A percentile compares a stretch with the other conserved stretches of the same genome.
Conservation (phyloP, 495 filamentous ascomycete species). For the Hypoxylon intermedium region DNA sequence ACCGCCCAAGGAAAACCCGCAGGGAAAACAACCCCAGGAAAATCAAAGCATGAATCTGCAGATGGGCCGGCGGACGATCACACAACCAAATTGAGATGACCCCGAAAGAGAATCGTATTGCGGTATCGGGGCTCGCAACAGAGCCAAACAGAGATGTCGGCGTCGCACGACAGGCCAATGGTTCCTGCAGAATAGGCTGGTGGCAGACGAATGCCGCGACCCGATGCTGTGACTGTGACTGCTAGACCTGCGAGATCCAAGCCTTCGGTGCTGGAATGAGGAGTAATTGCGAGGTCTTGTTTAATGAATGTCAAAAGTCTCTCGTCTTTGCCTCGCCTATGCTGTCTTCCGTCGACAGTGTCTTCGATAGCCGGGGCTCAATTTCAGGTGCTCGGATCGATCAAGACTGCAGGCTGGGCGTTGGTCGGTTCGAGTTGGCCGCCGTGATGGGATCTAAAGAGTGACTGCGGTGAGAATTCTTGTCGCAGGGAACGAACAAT, state of each 20-base stretch:
- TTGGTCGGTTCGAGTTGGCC: conserved; percentile 3
- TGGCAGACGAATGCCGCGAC: conserved; percentile 38
- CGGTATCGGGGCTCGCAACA: conserved; percentile 4
- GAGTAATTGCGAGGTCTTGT: conserved; percentile 23
- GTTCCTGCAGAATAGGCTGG: conserved; percentile 43
- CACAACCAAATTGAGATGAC: conserved; percentile 24
- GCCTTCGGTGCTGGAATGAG: conserved; percentile 20
- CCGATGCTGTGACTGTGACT: conserved; percentile 26
- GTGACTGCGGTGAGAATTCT: conserved; percentile 25
- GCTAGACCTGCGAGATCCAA: conserved; percentile 25
- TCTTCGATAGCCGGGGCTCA: not conserved
- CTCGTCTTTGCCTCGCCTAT: too few species aligned
- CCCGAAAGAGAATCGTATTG: conserved; percentile 20
- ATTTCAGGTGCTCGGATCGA: conserved; percentile 9
- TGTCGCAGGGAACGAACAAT: conserved; percentile 15
- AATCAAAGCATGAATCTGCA: conserved; percentile 35
- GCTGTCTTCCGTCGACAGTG: not conserved
- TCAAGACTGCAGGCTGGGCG: conserved; percentile 6
- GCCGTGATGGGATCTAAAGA: conserved; percentile 31
- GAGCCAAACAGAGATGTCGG: conserved; percentile 6
- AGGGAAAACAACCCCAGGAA: not conserved
- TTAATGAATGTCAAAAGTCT: conserved; percentile 17
- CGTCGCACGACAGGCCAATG: conserved; percentile 33
- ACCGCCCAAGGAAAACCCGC: conserved; percentile 18
- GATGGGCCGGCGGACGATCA: conserved; percentile 36